These are phyloP conservation scores for Syzygium malaccense DNA, from an alignment of 441 rosid species.

Conservation along the genomic window DNA sequence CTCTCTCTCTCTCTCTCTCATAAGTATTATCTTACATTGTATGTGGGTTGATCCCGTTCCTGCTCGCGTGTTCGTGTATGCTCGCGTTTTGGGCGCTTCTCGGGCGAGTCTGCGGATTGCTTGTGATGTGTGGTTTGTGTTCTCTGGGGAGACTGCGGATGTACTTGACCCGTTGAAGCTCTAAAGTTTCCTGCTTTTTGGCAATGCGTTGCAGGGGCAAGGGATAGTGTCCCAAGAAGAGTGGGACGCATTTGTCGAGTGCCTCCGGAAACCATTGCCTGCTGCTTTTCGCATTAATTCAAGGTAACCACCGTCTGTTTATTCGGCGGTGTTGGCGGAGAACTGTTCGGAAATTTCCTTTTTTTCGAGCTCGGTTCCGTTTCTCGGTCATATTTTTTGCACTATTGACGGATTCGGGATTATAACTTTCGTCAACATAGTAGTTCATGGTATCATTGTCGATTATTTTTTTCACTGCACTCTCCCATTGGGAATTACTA, in stretches of 20 bases:
- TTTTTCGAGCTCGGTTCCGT: not conserved
- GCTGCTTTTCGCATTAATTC: conserved; percentile 94
- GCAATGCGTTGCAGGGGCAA: conserved; percentile 49
- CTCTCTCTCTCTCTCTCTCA: not conserved
- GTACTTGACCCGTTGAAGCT: not conserved
- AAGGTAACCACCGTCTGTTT: conserved; percentile 28
- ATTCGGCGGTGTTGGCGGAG: not conserved
- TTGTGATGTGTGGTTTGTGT: not conserved
- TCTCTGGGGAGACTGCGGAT: not conserved
- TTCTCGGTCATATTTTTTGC: not conserved
- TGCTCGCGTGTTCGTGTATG: no score
- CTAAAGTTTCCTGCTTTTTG: not conserved
- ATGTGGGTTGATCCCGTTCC: not conserved
- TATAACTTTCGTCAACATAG: not conserved
- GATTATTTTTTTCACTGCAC: not conserved
- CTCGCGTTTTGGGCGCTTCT: not conserved
- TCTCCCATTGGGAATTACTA: not conserved
- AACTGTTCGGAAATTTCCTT: not conserved
- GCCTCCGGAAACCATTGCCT: conserved; percentile 81
- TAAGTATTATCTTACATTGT: not conserved
- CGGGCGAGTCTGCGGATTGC: not conserved
- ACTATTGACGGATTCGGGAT: not conserved
- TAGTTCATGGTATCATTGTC: not conserved
- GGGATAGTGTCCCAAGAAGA: conserved; percentile 64
- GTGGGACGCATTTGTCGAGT: conserved; percentile 67